Percentiles rank a stretch among this genome's conserved stretches.
These are phyloP conservation scores for Parasitella parasitica DNA, from an alignment of 371 early-diverging fungal species.

Conservation along the genomic window DNA sequence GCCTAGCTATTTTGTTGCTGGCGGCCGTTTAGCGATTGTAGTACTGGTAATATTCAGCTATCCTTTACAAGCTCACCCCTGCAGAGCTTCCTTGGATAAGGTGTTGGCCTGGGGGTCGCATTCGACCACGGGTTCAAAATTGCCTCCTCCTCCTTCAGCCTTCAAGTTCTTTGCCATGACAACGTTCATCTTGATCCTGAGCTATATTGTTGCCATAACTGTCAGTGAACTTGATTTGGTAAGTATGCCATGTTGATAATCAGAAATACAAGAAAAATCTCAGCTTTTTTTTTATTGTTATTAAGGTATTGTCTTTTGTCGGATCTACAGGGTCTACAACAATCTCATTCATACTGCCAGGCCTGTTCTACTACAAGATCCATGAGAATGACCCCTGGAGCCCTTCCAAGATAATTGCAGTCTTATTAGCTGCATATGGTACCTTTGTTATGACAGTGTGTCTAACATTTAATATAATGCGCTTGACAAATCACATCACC, in stretches of 20 bases:
- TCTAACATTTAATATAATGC: constrained; percentile 52
- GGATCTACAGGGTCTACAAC: constrained; percentile 98
- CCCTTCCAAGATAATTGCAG: constrained; percentile 49
- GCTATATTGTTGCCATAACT: constrained; percentile 75
- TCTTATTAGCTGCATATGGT: constrained; percentile 59
- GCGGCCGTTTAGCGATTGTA: constrained; percentile 89
- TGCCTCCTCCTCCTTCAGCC: constrained; percentile 37
- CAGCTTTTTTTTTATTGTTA: neutral
- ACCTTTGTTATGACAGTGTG: constrained; percentile 63
- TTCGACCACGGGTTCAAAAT: constrained; percentile 28
- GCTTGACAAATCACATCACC: neutral
- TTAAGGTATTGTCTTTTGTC: constrained; percentile 84
- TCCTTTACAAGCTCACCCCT: constrained; percentile 98
- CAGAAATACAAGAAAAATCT: neutral
- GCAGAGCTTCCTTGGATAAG: constrained; percentile 91
- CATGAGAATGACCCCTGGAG: constrained; percentile 64
- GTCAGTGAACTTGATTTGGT: constrained; percentile 79
- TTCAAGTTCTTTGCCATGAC: constrained; percentile 73
- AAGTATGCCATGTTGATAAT: neutral
- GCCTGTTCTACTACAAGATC: constrained; percentile 91
- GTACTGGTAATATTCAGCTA: constrained; percentile 93
- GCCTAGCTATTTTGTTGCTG: constrained; percentile 69
- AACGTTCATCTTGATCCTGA: constrained; percentile 60
- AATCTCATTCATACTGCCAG: constrained; percentile 98
- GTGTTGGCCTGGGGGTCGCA: constrained; percentile 36